Evolutionary conservation across 345 rosid genomes (phyloP).

Genomic region (Linum usitatissimum): DNA sequence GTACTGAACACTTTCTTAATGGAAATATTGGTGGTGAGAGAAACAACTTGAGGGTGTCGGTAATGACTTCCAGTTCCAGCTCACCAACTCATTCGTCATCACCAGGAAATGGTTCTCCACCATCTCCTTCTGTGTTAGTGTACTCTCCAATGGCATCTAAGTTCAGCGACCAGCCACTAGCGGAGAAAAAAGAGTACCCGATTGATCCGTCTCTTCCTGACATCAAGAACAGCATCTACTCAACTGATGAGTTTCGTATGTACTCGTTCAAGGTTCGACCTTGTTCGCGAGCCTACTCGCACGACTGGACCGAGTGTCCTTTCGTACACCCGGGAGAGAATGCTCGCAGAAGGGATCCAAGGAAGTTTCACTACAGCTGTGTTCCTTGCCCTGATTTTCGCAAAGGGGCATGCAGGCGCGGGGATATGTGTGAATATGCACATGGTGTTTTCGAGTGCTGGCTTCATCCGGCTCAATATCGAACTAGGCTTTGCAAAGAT

Average conservation of each 20-base stretch:
- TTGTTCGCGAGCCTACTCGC: slow-evolving; percentile 61
- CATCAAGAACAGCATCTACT: slow-evolving; percentile 55
- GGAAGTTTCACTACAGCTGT: slow-evolving; percentile 66
- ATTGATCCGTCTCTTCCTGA: slow-evolving; percentile 65
- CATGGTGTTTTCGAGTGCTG: slow-evolving; percentile 69
- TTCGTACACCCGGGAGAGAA: slow-evolving; percentile 79
- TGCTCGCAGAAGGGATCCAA: slow-evolving; percentile 65
- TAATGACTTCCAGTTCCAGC: slow-evolving; percentile 16
- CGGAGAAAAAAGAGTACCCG: slow-evolving; percentile 51
- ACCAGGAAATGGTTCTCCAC: slow-evolving; percentile 23
- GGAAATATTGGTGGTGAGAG: background rate
- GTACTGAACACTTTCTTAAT: background rate
- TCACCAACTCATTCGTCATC: slow-evolving; percentile 30
- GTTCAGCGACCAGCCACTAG: slow-evolving; percentile 16
- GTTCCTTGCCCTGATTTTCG: slow-evolving; percentile 75
- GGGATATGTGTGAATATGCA: slow-evolving; percentile 51
- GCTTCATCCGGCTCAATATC: slow-evolving; percentile 61
- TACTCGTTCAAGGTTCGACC: slow-evolving; percentile 51
- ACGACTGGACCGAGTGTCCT: slow-evolving; percentile 82
- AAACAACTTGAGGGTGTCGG: slow-evolving; percentile 17
- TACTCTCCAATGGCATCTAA: slow-evolving; percentile 25
- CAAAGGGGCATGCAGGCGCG: slow-evolving; percentile 56
- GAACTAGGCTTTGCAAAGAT: slow-evolving; percentile 45
- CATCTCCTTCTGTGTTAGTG: slow-evolving; percentile 19
- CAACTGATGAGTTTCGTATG: slow-evolving; percentile 69